These are phyloP conservation scores for Cerrena zonata DNA, from an alignment of 1,284 basidiomycete species.

Conservation along the genomic window DNA sequence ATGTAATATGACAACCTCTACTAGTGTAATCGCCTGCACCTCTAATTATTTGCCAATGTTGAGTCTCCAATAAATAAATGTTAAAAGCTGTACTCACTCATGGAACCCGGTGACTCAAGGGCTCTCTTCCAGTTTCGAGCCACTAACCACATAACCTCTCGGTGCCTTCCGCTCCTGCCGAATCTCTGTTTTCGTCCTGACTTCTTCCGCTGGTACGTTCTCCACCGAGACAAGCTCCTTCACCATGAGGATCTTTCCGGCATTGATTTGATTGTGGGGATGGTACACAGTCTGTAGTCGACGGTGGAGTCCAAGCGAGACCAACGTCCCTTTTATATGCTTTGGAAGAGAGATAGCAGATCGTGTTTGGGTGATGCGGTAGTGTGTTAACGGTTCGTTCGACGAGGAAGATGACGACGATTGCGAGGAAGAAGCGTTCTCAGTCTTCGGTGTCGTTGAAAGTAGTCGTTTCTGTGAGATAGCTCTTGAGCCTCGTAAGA, in stretches of 20 bases:
- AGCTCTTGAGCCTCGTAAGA: background rate
- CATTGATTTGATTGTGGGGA: conserved; percentile 62
- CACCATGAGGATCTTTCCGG: conserved; percentile 76
- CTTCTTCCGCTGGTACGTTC: conserved; percentile 64
- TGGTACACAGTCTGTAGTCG: conserved; percentile 81
- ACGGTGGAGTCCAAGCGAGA: conserved; percentile 71
- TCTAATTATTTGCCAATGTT: too few relatives aligned
- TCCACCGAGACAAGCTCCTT: conserved; percentile 86
- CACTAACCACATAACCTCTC: conserved; percentile 59
- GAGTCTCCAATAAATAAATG: too few relatives aligned
- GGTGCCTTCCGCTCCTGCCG: conserved; percentile 55
- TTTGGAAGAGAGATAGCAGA: conserved; percentile 77
- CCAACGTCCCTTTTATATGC: conserved; percentile 66
- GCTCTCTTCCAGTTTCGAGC: conserved; percentile 8
- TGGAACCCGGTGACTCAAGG: too few relatives aligned
- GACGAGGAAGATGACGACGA: background rate
- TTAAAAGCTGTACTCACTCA: too few relatives aligned
- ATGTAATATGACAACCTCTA: too few relatives aligned
- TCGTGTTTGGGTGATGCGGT: conserved; percentile 77
- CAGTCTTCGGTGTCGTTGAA: background rate
- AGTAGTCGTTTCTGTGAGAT: background rate
- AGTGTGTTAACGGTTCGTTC: conserved; percentile 54
- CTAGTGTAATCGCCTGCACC: too few relatives aligned
- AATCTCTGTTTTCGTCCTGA: conserved; percentile 62
- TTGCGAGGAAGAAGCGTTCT: background rate